Evolutionary conservation across 2,329 filamentous ascomycete species (phyloP), one percentile per base, ranked within the genome.

Genomic region (Fusarium chuoi): DNA sequence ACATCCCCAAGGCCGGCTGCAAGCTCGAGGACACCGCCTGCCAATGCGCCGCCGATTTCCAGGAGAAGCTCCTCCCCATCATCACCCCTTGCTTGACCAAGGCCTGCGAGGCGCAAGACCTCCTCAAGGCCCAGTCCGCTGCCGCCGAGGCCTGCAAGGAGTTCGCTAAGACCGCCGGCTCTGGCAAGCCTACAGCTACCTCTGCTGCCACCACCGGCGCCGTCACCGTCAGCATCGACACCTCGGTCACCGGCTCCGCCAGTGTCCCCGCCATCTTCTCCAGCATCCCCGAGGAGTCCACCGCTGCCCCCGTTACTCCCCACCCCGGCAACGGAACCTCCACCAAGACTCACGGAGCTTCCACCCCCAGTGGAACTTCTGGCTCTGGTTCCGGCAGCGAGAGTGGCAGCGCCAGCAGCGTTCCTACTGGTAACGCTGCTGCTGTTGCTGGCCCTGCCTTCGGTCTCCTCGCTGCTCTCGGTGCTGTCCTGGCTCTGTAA

Each of bases 1-100:
- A 79, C 68, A 78, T 86, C 69, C 68, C 77, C 60, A 67, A 80
- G 67, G 78, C 79, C 51, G 83, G 82, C 76, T 86, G 84, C 76
- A 42, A 68, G 8, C 68, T 81, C 73, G 70, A 68, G 56, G 83
- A 85, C 68, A 77, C 80, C 15, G 77, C 74, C 57, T 86, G 85
- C 78, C 80, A 81, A 74, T 86, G 85, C 78, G 73, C 78, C 33
- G n/a, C 79, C 22, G 68, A 65, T 5, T 82, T 78, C 62, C 81
- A 83, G 76, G 65, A 64, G 44, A 74, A 78, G 68, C 79, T 84
- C 39, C 61, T 71, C 28, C 62, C 75, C 41, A 65, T 79, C 49
- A 78, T 81, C 62, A 62, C 78, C 18, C 65, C 77, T 24, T 85
- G 83, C 75, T 65, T 84, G 52, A 64, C 79, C 66, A 70, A 76